Evolutionary conservation across 306 rosid species (phyloP), one percentile per base, ranked within the genome.

Genomic region (Malus sieversii): DNA sequence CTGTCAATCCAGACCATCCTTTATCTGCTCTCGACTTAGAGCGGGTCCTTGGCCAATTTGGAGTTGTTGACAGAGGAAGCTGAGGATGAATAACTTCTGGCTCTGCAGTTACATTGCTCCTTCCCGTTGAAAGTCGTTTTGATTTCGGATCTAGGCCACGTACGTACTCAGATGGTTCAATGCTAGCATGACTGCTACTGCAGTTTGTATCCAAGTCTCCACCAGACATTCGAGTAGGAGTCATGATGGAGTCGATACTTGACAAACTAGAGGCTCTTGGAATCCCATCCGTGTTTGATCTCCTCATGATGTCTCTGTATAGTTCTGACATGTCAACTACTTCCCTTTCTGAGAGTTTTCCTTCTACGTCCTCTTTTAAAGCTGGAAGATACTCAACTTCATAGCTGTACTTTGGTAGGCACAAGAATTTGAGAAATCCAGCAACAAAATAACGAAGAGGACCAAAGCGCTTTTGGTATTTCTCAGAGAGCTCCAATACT

Each of bases 231-330:
- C 87, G 92, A 83, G 93, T 90, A 10, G 99, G 99, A 66, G 99
- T 95, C 96, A 95, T 90, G 74, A 95, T 92, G 71, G 97, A 95
- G 82, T 95, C 99, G 18, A 95, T 95, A 81, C 99, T 95, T n/a
- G 99, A 95, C 77, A 95, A 88, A 88, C 99, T 95, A 76, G 97
- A 95, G 70, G 99, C 99, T 80, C 99, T 84, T 9, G 99, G 99
- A 72, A 95, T 87, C 72, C 93, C 97, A 68, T 95, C 99, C 67
- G 86, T 84, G 84, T 82, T 92, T 30, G 97, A 86, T 88, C 97
- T 92, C 76, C 84, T 83, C 97, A 95, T 90, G 79, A 92, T 82
- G 79, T 95, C 97, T 40, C 89, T 84, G 89, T 87, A 88, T 32
- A 95, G 84, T 73, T 95, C 97, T 60, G 97, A 86, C 78, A 92